phyloP scores from a whole-genome alignment of 768 basidiomycete genomes.

The Leccinellum luteum region DNA sequence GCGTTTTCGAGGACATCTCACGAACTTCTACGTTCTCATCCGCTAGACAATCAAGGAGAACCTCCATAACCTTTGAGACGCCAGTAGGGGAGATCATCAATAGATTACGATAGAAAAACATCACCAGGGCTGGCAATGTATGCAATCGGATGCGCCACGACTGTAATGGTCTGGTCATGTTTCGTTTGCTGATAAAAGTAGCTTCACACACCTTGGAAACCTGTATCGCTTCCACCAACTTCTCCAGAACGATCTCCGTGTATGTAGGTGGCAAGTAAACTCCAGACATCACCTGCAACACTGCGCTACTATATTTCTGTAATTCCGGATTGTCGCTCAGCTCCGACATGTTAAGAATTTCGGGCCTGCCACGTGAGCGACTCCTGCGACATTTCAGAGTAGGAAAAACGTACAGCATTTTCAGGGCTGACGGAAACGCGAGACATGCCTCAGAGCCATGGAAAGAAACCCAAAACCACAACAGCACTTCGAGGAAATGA shows the following conservation, averaged over 20 bases:
- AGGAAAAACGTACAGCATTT: constrained; percentile 61
- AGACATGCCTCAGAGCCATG: constrained; percentile 73
- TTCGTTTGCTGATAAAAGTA: constrained; percentile 1
- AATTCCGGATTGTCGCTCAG: constrained; percentile 83
- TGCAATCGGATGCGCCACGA: constrained; percentile 91
- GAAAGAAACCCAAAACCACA: constrained; percentile 78
- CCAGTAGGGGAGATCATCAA: constrained; percentile 67
- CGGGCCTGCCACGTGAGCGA: constrained; percentile 53
- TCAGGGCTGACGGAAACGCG: constrained; percentile 73
- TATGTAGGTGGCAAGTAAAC: constrained; percentile 71
- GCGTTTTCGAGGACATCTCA: constrained; percentile 83
- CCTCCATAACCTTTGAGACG: constrained; percentile 74
- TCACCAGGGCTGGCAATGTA: constrained; percentile 81
- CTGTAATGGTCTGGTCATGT: constrained; percentile 36
- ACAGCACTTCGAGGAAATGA: constrained; percentile 51
- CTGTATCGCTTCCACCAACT: constrained; percentile 70
- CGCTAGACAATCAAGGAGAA: constrained; percentile 75
- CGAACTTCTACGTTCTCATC: constrained; percentile 94
- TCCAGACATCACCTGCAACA: constrained; percentile 79
- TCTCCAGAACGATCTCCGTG: constrained; percentile 55
- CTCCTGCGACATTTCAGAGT: not conserved
- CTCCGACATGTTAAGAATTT: constrained; percentile 87
- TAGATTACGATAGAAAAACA: constrained; percentile 90
- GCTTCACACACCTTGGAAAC: constrained; percentile 60
- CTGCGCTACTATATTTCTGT: constrained; percentile 75